These are phyloP conservation scores for Aeschynomene evenia DNA, from an alignment of 306 rosid genomes.

Conservation along the genomic window DNA sequence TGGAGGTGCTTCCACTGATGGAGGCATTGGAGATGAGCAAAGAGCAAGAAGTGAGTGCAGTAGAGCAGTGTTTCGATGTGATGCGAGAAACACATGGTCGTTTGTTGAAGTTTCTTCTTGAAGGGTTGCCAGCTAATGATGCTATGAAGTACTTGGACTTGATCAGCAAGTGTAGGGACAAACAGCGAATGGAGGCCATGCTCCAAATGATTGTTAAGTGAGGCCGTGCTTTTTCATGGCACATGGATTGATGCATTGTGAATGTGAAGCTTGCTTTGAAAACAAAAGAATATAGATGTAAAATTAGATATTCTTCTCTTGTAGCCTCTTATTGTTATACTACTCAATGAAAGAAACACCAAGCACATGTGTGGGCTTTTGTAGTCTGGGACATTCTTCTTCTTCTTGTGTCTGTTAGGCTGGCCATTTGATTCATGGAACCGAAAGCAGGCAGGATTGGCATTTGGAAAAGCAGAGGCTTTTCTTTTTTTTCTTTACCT, in stretches of 20 bases:
- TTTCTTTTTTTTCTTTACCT: slow-evolving; percentile 27
- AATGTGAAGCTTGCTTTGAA: slow-evolving; percentile 31
- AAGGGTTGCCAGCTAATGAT: slow-evolving; percentile 70
- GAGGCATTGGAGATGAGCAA: slow-evolving; percentile 77
- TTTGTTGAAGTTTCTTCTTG: slow-evolving; percentile 63
- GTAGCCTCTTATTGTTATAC: neutral
- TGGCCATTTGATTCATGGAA: slow-evolving; percentile 31
- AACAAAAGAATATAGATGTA: slow-evolving; percentile 33
- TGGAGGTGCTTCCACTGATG: slow-evolving; percentile 62
- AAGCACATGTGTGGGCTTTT: slow-evolving; percentile 28
- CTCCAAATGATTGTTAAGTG: slow-evolving; percentile 34
- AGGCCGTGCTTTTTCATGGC: too few relatives aligned
- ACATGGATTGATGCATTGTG: slow-evolving; percentile 27
- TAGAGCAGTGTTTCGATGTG: slow-evolving; percentile 68
- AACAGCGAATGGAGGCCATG: slow-evolving; percentile 46
- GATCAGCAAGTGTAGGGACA: slow-evolving; percentile 50
- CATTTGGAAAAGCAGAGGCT: slow-evolving; percentile 33
- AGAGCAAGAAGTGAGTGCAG: slow-evolving; percentile 49
- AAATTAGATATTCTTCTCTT: neutral
- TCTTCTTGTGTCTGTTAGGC: slow-evolving; percentile 24
- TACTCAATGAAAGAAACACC: slow-evolving; percentile 9
- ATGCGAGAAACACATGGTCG: slow-evolving; percentile 79
- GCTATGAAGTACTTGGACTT: slow-evolving; percentile 82
- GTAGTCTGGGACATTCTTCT: slow-evolving; percentile 24
- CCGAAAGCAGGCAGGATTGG: slow-evolving; percentile 7